A percentile compares a stretch with the other conserved stretches of the same genome.
These are phyloP conservation scores for Lentithecium fluviatile DNA, from an alignment of 495 filamentous ascomycete genomes.

Conservation along the genomic window DNA sequence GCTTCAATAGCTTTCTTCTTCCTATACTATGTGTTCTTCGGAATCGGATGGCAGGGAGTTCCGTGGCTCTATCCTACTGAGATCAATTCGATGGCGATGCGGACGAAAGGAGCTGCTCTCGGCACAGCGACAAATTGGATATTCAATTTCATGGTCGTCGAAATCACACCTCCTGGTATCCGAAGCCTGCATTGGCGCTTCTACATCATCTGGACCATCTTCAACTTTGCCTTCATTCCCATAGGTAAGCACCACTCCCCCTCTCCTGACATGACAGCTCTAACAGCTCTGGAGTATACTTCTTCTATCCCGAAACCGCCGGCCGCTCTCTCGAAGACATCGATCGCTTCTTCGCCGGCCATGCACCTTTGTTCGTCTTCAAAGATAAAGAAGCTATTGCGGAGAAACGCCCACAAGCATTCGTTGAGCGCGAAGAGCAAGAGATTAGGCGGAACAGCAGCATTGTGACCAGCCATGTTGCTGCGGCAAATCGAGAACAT, in stretches of 20 bases:
- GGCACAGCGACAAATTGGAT: slow-evolving; percentile 64
- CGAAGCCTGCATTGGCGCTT: slow-evolving; percentile 60
- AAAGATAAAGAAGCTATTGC: slow-evolving; percentile 45
- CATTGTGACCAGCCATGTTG: slow-evolving; percentile 1
- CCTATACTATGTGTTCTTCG: slow-evolving; percentile 41
- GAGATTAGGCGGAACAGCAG: slow-evolving; percentile 22
- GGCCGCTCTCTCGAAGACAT: slow-evolving; percentile 53
- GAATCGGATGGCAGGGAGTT: slow-evolving; percentile 39
- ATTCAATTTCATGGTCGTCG: slow-evolving; percentile 58
- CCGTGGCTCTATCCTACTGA: slow-evolving; percentile 59
- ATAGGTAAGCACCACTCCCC: slow-evolving; percentile 1
- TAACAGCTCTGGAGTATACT: slow-evolving; percentile 50
- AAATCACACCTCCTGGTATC: slow-evolving; percentile 62
- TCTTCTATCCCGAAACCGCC: slow-evolving; percentile 64
- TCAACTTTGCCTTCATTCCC: slow-evolving; percentile 59
- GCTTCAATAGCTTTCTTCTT: slow-evolving; percentile 46
- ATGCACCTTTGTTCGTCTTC: slow-evolving; percentile 43
- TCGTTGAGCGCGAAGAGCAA: slow-evolving; percentile 12
- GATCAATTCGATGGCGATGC: slow-evolving; percentile 58
- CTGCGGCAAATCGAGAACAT: neutral
- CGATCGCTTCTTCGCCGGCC: slow-evolving; percentile 50
- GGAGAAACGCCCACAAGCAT: slow-evolving; percentile 41
- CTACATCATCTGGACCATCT: slow-evolving; percentile 64
- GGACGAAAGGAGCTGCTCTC: slow-evolving; percentile 55
- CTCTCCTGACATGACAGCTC: neutral